A percentile compares a stretch with the other conserved stretches of the same genome.
Conservation (phyloP, 2,329 filamentous ascomycete genomes). For the Ophiocordyceps polyrhachis-furcata region DNA sequence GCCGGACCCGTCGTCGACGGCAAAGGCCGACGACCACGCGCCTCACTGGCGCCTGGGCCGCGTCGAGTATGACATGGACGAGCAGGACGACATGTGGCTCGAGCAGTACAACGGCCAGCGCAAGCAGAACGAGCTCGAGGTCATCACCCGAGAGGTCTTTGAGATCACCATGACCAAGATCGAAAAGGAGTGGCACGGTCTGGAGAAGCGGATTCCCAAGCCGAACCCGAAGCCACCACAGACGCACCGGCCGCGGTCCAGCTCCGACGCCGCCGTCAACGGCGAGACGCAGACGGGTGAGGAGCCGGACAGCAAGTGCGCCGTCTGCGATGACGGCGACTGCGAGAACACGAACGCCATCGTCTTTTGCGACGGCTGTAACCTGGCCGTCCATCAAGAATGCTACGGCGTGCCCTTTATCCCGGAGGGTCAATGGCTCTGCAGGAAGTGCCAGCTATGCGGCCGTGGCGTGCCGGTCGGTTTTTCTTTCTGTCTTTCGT, state of each 20-base stretch:
- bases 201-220: slow-evolving; percentile 94
- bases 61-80: slow-evolving; percentile 99
- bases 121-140: slow-evolving; percentile 53
- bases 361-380: slow-evolving; percentile 96
- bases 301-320: slow-evolving; percentile 93
- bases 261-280: slow-evolving; percentile 87
- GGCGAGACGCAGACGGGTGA: slow-evolving; percentile 71
- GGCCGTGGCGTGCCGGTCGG: slow-evolving; percentile 72
- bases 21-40: slow-evolving; percentile 11
- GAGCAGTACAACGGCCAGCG: slow-evolving; percentile 65
- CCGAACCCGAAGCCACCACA: slow-evolving; percentile 92
- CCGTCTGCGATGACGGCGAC: slow-evolving; percentile 96
- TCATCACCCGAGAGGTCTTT: slow-evolving; percentile 83
- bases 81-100: slow-evolving; percentile 95
- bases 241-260: slow-evolving; percentile 80
- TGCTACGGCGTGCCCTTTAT: slow-evolving; percentile 98
- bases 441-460: slow-evolving; percentile 88
- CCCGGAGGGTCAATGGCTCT: slow-evolving; percentile 95
- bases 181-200: slow-evolving; percentile 92
- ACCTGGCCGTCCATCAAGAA: slow-evolving; percentile 93
- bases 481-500: slow-evolving; percentile 3
- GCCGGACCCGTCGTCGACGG: slow-evolving; percentile 21
- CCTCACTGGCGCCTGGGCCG: slow-evolving; percentile 40
- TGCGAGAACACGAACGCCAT: slow-evolving; percentile 99
- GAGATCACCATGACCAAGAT: slow-evolving; percentile 98